phyloP scores from a whole-genome alignment of 2,329 filamentous ascomycete species.

The Lachnellula cervina region DNA sequence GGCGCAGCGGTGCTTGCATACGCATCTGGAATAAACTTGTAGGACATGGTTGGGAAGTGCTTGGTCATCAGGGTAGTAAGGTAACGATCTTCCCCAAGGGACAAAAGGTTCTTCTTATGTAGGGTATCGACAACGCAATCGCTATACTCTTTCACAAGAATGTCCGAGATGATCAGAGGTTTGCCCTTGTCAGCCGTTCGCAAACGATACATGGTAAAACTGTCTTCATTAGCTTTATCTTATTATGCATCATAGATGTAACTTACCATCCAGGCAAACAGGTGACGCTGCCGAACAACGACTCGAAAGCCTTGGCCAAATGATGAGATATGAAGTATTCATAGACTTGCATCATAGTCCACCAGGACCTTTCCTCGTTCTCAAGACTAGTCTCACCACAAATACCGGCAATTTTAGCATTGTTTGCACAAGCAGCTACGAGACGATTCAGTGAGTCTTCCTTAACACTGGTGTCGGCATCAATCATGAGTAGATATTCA shows the following conservation, averaged over 20 bases:
- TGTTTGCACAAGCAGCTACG: conserved; percentile 86
- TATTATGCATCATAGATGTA: not conserved
- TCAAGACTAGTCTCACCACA: conserved; percentile 95
- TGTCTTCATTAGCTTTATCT: conserved; percentile 42
- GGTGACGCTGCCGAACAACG: conserved; percentile 93
- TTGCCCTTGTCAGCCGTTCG: conserved; percentile 91
- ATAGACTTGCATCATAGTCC: conserved; percentile 99
- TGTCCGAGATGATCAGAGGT: conserved; percentile 88
- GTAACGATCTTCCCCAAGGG: conserved; percentile 94
- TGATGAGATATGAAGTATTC: conserved; percentile 99
- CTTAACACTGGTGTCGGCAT: conserved; percentile 90
- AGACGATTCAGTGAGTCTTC: conserved; percentile 91
- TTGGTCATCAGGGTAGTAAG: conserved; percentile 98
- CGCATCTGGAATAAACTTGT: conserved; percentile 92
- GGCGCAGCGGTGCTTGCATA: conserved; percentile 92
- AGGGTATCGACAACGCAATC: conserved; percentile 88
- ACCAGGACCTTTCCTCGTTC: conserved; percentile 93
- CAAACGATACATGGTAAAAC: conserved; percentile 98
- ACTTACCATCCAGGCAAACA: conserved; percentile 97
- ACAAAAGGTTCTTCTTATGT: conserved; percentile 88
- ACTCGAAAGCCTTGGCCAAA: conserved; percentile 94
- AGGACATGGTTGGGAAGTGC: conserved; percentile 91
- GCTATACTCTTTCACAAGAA: conserved; percentile 81
- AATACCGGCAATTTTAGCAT: conserved; percentile 94
- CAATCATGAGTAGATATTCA: conserved; percentile 95